Evolutionary conservation across 164 flowering plant genomes (phyloP).

Genomic region (Aristolochia californica): DNA sequence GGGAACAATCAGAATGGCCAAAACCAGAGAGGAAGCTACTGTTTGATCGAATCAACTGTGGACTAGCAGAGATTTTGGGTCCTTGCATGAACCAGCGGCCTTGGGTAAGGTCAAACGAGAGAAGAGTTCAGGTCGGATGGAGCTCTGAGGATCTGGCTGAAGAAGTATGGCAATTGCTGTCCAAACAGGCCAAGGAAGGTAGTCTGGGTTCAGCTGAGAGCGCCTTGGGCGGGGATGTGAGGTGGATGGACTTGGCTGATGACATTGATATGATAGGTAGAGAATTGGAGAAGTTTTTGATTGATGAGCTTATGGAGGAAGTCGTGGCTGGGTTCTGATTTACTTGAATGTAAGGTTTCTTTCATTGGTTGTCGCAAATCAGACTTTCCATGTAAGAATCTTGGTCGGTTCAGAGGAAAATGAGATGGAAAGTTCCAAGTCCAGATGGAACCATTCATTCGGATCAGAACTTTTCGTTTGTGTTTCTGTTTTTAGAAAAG

Average conservation of each 20-base stretch:
- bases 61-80: constrained; percentile 33
- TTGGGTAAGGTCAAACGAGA: constrained; percentile 32
- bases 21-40: constrained; percentile 57
- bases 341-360: constrained; percentile 22
- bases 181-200: constrained; percentile 16
- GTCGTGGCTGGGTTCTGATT: constrained; percentile 3
- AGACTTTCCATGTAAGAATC: not conserved
- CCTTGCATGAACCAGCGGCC: constrained; percentile 33
- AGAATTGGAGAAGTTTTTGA: constrained; percentile 47
- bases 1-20: constrained; percentile 36
- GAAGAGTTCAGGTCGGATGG: constrained; percentile 12
- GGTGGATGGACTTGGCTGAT: constrained; percentile 42
- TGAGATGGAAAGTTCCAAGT: not conserved
- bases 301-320: constrained; percentile 52
- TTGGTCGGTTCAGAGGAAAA: not conserved
- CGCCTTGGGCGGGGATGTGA: constrained; percentile 2
- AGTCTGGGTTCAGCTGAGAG: constrained; percentile 10
- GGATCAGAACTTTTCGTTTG: not conserved
- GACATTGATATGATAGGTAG: constrained; percentile 44
- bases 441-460: not conserved
- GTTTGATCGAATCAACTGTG: constrained; percentile 57
- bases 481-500: too few relatives aligned
- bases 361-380: not conserved
- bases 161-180: constrained; percentile 30
- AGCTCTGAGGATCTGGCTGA: constrained; percentile 19